Conservation (phyloP, 2,329 filamentous ascomycete genomes). For the Fusarium sp. region DNA sequence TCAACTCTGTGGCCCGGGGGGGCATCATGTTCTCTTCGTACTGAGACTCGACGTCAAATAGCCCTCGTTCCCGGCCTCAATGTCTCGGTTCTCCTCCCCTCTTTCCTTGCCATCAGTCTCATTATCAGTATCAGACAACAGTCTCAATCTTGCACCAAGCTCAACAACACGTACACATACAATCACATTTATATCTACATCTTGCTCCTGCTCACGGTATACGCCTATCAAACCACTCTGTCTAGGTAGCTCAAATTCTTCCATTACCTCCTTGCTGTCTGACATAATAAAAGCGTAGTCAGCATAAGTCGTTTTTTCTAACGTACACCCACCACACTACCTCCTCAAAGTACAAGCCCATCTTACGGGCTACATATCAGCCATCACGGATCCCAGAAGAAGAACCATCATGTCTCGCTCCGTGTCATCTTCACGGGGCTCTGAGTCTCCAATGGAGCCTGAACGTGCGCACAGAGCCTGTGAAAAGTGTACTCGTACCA, state of each 20-base stretch:
- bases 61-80: constrained; percentile 20
- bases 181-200: not conserved
- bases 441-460: constrained; percentile 45
- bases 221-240: not conserved
- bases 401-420: constrained; percentile 39
- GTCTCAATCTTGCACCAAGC: not conserved
- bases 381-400: constrained; percentile 32
- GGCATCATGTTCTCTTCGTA: constrained; percentile 24
- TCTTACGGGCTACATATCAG: constrained; percentile 22
- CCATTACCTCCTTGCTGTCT: constrained; percentile 7
- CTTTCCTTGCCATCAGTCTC: not conserved
- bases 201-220: not conserved
- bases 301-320: not conserved
- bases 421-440: constrained; percentile 41
- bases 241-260: constrained; percentile 11
- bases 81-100: constrained; percentile 12
- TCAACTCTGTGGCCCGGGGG: constrained; percentile 20
- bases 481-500: constrained; percentile 51
- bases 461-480: constrained; percentile 49
- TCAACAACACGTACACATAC: not conserved
- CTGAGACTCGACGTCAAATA: constrained; percentile 30
- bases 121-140: not conserved
- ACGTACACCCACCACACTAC: constrained; percentile 16
- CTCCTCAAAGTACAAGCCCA: constrained; percentile 2
- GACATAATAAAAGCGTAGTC: constrained; percentile 26